Conservation (phyloP, 1,284 basidiomycete genomes). For the Leccinum fuscescens region DNA sequence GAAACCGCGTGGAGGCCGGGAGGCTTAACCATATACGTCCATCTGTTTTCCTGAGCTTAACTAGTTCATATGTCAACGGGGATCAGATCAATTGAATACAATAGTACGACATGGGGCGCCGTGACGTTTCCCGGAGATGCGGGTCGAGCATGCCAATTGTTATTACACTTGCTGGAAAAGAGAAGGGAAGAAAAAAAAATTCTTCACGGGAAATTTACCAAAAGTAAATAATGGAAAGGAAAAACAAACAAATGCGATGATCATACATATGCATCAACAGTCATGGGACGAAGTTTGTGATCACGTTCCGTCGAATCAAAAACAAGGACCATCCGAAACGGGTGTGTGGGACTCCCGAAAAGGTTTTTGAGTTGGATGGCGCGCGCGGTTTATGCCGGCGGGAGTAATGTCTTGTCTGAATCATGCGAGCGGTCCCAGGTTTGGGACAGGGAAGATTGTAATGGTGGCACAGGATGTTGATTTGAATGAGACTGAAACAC, state of each 20-base stretch:
- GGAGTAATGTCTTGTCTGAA: conserved; percentile 13
- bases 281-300: conserved; percentile 5
- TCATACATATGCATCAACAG: neutral
- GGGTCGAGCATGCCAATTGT: conserved; percentile 11
- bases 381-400: conserved; percentile 10
- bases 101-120: conserved; percentile 27
- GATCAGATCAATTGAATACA: conserved; percentile 29
- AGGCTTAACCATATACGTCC: conserved; percentile 31
- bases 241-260: conserved; percentile 14
- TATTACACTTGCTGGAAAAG: neutral
- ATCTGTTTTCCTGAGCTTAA: conserved; percentile 30
- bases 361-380: neutral
- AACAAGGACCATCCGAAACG: conserved; percentile 13
- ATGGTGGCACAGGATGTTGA: conserved; percentile 5
- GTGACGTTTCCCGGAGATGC: conserved; percentile 29
- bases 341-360: conserved; percentile 1
- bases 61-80: conserved; percentile 27
- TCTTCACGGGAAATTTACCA: conserved; percentile 17
- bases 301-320: conserved; percentile 1
- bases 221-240: conserved; percentile 16
- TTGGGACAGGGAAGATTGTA: conserved; percentile 6
- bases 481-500: conserved; percentile 21
- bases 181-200: conserved; percentile 8
- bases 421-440: conserved; percentile 12
- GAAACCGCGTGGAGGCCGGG: conserved; percentile 30